Evolutionary conservation across 805 yeast genomes (phyloP).

Genomic region (Priceomyces melissophilus): DNA sequence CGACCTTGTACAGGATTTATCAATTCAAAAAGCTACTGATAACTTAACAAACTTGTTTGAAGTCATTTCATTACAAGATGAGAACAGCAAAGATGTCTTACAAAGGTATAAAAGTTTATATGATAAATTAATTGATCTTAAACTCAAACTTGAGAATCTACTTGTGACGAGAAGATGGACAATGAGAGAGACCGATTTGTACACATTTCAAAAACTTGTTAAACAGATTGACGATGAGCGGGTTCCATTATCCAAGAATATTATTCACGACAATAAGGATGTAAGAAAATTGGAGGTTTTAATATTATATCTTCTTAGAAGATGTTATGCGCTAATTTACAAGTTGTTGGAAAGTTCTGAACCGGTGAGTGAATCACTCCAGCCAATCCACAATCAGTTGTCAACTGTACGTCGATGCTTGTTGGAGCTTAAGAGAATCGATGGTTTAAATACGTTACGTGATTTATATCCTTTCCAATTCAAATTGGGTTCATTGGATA

Average conservation of each 20-base stretch:
- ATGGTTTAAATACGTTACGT: constrained; percentile 82
- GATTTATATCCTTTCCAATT: constrained; percentile 95
- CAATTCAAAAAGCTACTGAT: constrained; percentile 37
- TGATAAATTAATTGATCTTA: constrained; percentile 59
- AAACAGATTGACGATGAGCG: constrained; percentile 72
- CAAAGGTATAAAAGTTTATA: constrained; percentile 50
- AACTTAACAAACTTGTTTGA: constrained; percentile 22
- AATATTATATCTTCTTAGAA: constrained; percentile 72
- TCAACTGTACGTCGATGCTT: constrained; percentile 88
- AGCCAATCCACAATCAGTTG: constrained; percentile 90
- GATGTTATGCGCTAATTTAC: constrained; percentile 89
- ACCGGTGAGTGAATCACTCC: constrained; percentile 92
- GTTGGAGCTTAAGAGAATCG: constrained; percentile 85
- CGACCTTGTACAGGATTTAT: constrained; percentile 65
- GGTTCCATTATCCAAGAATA: constrained; percentile 33
- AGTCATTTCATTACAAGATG: constrained; percentile 4
- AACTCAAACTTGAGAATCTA: constrained; percentile 73
- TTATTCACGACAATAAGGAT: constrained; percentile 7
- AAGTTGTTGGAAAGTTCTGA: constrained; percentile 87
- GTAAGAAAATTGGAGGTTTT: constrained; percentile 41
- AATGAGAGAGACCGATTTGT: constrained; percentile 90
- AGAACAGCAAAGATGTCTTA: constrained; percentile 3
- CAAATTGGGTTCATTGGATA: constrained; percentile 87
- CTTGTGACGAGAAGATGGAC: constrained; percentile 97
- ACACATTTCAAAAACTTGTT: constrained; percentile 71